These are phyloP conservation scores for Entoloma clypeatum DNA, from an alignment of 1,284 basidiomycete species.

Conservation along the genomic window DNA sequence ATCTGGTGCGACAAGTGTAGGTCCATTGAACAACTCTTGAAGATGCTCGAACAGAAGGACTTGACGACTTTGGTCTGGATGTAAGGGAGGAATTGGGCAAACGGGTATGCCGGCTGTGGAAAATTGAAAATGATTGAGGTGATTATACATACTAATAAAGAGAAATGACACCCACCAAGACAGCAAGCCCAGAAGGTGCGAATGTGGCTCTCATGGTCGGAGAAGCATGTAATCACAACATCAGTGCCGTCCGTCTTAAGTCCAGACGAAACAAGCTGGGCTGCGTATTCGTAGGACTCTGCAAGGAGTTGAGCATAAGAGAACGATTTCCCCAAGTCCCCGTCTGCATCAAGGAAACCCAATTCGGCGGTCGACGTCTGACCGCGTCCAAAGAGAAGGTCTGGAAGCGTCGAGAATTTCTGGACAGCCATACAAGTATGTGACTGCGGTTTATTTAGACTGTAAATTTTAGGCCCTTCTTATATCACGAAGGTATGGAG, in stretches of 20 bases:
- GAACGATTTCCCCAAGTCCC: slow-evolving; percentile 10
- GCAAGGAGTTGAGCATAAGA: slow-evolving; percentile 18
- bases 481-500: too few species aligned
- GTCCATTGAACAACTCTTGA: slow-evolving; percentile 16
- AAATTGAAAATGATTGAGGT: background rate
- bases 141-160: background rate
- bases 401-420: slow-evolving; percentile 15
- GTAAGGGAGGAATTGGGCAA: slow-evolving; percentile 20
- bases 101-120: slow-evolving; percentile 19
- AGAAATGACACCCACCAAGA: slow-evolving; percentile 10
- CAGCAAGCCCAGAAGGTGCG: slow-evolving; percentile 21
- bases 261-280: slow-evolving; percentile 16
- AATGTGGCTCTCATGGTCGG: slow-evolving; percentile 19
- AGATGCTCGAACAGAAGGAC: slow-evolving; percentile 18
- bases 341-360: slow-evolving; percentile 18
- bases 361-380: slow-evolving; percentile 18
- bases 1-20: slow-evolving; percentile 18
- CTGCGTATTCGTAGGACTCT: slow-evolving; percentile 16
- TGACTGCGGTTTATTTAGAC: too few species aligned
- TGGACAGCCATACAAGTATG: slow-evolving; percentile 1
- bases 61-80: slow-evolving; percentile 18
- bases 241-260: slow-evolving; percentile 18
- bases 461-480: too few species aligned
- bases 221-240: slow-evolving; percentile 18
- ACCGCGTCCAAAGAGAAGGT: slow-evolving; percentile 17